Percentiles rank a stretch among this genome's conserved stretches.
These are phyloP conservation scores for Bryum argenteum DNA, from an alignment of 225 moss, liverwort and hornwort genomes.

Conservation along the genomic window DNA sequence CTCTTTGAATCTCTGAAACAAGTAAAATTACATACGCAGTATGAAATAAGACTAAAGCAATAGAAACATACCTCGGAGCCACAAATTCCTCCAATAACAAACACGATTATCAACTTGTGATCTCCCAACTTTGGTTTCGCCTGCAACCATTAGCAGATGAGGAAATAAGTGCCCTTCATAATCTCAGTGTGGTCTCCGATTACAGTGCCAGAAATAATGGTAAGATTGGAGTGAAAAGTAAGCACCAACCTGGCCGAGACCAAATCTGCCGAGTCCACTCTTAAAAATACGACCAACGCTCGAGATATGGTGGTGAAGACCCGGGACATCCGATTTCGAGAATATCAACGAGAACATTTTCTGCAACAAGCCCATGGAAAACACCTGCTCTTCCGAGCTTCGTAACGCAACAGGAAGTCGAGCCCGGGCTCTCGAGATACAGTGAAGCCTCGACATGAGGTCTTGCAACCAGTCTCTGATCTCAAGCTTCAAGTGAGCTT, in stretches of 20 bases:
- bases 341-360: slow-evolving; percentile 68
- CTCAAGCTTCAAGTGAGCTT: slow-evolving; percentile 84
- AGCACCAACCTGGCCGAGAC: slow-evolving; percentile 72
- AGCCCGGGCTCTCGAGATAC: slow-evolving; percentile 65
- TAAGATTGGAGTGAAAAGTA: too few species aligned
- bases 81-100: slow-evolving; percentile 86
- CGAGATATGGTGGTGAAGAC: slow-evolving; percentile 80
- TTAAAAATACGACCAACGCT: slow-evolving; percentile 90
- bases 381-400: slow-evolving; percentile 62
- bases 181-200: slow-evolving; percentile 14
- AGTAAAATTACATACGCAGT: neutral
- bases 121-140: slow-evolving; percentile 82
- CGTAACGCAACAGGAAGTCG: slow-evolving; percentile 55
- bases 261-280: slow-evolving; percentile 93
- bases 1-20: neutral
- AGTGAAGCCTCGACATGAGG: slow-evolving; percentile 61
- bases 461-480: slow-evolving; percentile 78
- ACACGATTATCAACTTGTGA: slow-evolving; percentile 73
- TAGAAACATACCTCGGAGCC: slow-evolving; percentile 72
- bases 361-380: slow-evolving; percentile 66
- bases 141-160: slow-evolving; percentile 47
- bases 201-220: neutral
- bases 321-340: slow-evolving; percentile 76
- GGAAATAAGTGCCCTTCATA: slow-evolving; percentile 13
- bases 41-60: slow-evolving; percentile 5